Conservation (phyloP, 495 filamentous ascomycete genomes). For the Tuber magnatum region DNA sequence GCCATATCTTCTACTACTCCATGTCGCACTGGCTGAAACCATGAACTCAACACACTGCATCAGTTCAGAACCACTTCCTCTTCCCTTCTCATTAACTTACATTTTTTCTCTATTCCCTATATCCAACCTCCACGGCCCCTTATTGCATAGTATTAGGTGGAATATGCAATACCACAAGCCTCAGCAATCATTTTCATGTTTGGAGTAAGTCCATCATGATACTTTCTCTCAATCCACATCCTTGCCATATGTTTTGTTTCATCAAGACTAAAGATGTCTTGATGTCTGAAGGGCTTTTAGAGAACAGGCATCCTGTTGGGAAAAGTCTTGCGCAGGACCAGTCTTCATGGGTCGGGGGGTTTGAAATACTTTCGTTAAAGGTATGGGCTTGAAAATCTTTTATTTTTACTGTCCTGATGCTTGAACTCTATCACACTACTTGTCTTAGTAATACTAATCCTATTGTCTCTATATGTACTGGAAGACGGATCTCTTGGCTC, state of each 20-base stretch:
- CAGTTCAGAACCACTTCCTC: not conserved
- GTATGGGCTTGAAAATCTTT: too few relatives aligned
- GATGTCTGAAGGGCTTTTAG: not conserved
- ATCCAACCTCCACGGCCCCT: not conserved
- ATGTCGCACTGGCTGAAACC: not conserved
- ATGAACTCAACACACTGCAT: not conserved
- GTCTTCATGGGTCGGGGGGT: too few relatives aligned
- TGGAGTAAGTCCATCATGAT: not conserved
- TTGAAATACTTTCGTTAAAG: too few relatives aligned
- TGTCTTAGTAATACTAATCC: too few relatives aligned
- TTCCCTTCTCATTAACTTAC: not conserved
- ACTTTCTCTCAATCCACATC: slow-evolving; percentile 5
- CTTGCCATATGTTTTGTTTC: slow-evolving; percentile 9
- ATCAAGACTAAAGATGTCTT: not conserved
- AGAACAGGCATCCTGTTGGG: too few relatives aligned
- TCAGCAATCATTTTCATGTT: slow-evolving; percentile 6
- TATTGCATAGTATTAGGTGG: slow-evolving; percentile 1
- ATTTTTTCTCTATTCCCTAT: not conserved
- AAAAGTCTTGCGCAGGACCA: too few relatives aligned
- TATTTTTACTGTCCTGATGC: too few relatives aligned
- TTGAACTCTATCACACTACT: too few relatives aligned
- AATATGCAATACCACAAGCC: too few relatives aligned
- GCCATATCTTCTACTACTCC: too few relatives aligned
- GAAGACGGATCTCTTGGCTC: too few relatives aligned
- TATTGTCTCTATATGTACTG: too few relatives aligned